Percentiles rank a stretch among this genome's conserved stretches.
Conservation (phyloP, 352 stramenopile species). For the Pythium periplocum region DNA sequence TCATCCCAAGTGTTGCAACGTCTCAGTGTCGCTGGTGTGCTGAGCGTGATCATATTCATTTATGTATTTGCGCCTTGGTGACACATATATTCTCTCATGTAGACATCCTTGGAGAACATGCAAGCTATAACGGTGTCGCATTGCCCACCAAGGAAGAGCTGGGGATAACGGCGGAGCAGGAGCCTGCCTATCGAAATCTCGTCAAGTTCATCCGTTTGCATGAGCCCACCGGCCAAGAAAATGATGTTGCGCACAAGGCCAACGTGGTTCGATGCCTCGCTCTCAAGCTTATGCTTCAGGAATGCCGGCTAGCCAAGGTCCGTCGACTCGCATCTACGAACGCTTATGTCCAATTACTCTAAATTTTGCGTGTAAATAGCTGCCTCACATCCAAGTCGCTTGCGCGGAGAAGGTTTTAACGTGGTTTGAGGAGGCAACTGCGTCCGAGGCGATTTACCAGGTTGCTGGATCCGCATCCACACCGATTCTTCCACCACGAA, state of each 20-base stretch:
- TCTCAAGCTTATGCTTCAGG: slow-evolving; percentile 42
- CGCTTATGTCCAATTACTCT: too few species aligned
- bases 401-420: slow-evolving; percentile 45
- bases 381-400: slow-evolving; percentile 31
- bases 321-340: too few species aligned
- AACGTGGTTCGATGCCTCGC: slow-evolving; percentile 43
- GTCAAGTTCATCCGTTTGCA: slow-evolving; percentile 51
- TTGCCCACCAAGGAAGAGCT: slow-evolving; percentile 32
- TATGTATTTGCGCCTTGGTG: background rate
- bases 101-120: slow-evolving; percentile 60
- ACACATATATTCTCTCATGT: background rate
- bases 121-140: slow-evolving; percentile 10
- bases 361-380: slow-evolving; percentile 27
- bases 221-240: slow-evolving; percentile 53
- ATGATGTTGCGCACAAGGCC: slow-evolving; percentile 47
- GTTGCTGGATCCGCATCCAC: slow-evolving; percentile 29
- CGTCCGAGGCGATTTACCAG: background rate
- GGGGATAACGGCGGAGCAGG: slow-evolving; percentile 28
- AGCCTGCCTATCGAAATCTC: slow-evolving; percentile 33
- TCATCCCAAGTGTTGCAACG: slow-evolving; percentile 34
- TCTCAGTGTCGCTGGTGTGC: slow-evolving; percentile 36
- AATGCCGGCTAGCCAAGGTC: slow-evolving; percentile 44
- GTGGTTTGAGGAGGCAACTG: slow-evolving; percentile 51
- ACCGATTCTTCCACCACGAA: slow-evolving; percentile 45
- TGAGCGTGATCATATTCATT: background rate